phyloP scores from a whole-genome alignment of 768 basidiomycete species.

The Cubamyces lactineus region DNA sequence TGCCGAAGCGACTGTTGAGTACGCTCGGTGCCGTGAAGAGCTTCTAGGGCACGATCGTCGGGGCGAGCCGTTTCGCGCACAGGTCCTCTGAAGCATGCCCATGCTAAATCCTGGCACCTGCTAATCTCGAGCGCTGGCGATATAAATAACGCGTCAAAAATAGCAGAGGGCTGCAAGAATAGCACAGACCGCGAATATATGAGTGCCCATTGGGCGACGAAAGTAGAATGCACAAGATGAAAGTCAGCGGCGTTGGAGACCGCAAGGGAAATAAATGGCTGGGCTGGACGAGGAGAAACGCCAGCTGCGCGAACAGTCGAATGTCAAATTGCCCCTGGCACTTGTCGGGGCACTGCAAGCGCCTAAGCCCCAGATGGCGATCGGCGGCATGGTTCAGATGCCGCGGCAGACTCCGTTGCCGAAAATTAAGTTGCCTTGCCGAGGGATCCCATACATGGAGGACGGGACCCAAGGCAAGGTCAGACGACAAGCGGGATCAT shows the following conservation, averaged over 20 bases:
- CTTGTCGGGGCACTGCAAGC: too few relatives aligned
- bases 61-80: neutral
- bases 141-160: conserved; percentile 5
- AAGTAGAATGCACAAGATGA: neutral
- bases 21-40: neutral
- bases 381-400: conserved; percentile 13
- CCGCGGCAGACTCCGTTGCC: conserved; percentile 20
- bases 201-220: conserved; percentile 4
- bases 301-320: too few relatives aligned
- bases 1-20: neutral
- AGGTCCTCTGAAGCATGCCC: conserved; percentile 3
- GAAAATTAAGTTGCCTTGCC: conserved; percentile 14
- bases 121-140: neutral
- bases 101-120: conserved; percentile 1
- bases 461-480: neutral
- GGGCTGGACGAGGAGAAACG: neutral
- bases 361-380: conserved; percentile 8
- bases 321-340: too few relatives aligned
- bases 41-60: conserved; percentile 10
- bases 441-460: neutral
- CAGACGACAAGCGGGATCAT: too few relatives aligned
- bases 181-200: conserved; percentile 3
- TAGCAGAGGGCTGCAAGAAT: neutral
- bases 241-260: conserved; percentile 12
- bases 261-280: conserved; percentile 1